Conservation (phyloP, 495 filamentous ascomycete genomes). For the Jackrogersella minutella region DNA sequence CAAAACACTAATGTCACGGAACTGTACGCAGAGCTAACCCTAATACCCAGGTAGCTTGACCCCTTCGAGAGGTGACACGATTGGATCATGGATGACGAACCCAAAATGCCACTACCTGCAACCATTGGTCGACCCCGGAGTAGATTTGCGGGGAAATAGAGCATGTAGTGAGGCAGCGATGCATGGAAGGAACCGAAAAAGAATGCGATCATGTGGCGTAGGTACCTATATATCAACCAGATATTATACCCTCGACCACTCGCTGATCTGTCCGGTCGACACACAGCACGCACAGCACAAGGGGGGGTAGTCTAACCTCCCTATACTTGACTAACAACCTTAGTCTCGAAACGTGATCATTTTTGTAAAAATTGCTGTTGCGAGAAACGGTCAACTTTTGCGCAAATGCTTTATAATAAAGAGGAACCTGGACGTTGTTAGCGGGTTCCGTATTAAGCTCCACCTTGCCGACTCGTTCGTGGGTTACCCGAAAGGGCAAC, state of each 20-base stretch:
- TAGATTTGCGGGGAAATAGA: slow-evolving; percentile 28
- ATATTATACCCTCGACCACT: slow-evolving; percentile 25
- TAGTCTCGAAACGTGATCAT: slow-evolving; percentile 31
- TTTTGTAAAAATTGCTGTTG: slow-evolving; percentile 23
- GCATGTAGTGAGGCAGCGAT: slow-evolving; percentile 32
- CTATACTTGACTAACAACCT: slow-evolving; percentile 12
- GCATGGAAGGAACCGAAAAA: slow-evolving; percentile 34
- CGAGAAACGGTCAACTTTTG: slow-evolving; percentile 32
- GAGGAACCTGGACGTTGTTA: slow-evolving; percentile 29
- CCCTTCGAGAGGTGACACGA: not conserved
- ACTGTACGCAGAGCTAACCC: slow-evolving; percentile 17
- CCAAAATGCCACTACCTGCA: slow-evolving; percentile 24
- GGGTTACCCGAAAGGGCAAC: slow-evolving; percentile 38
- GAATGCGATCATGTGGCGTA: slow-evolving; percentile 37
- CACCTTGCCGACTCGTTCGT: slow-evolving; percentile 24
- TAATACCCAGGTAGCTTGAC: slow-evolving; percentile 29
- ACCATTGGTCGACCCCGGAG: slow-evolving; percentile 13
- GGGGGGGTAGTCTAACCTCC: slow-evolving; percentile 25
- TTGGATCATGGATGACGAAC: slow-evolving; percentile 30
- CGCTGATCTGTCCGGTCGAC: slow-evolving; percentile 16
- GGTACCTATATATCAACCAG: slow-evolving; percentile 22
- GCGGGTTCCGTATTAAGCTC: slow-evolving; percentile 27
- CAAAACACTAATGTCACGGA: slow-evolving; percentile 25
- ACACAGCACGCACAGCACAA: not conserved
- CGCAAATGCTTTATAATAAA: slow-evolving; percentile 22